phyloP scores from a whole-genome alignment of 345 rosid species.

The Ailanthus altissimus region DNA sequence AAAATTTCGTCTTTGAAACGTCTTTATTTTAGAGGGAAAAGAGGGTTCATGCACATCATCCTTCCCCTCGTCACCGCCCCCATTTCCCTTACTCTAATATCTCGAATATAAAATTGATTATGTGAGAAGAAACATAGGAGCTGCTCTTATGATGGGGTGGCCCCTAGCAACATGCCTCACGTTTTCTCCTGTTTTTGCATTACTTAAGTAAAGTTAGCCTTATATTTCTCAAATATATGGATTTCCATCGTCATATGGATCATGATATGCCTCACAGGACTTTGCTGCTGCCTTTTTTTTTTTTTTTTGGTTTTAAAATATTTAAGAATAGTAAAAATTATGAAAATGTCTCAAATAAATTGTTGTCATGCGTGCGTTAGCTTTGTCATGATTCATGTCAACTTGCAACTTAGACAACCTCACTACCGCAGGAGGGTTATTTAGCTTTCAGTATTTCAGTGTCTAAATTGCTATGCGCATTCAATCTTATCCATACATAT shows the following conservation, averaged over 20 bases:
- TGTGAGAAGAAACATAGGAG: background rate
- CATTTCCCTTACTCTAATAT: slow-evolving; percentile 11
- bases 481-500: no score
- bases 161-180: slow-evolving; percentile 1
- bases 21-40: background rate
- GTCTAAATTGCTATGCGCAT: no score
- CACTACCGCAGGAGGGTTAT: no score
- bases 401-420: no score
- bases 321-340: background rate
- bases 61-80: slow-evolving; percentile 34
- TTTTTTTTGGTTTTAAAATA: background rate
- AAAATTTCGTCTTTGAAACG: slow-evolving; percentile 12
- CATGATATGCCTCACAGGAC: background rate
- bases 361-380: no score
- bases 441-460: no score
- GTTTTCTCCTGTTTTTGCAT: background rate
- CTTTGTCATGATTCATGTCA: no score
- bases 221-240: background rate
- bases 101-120: slow-evolving; percentile 12
- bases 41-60: slow-evolving; percentile 31
- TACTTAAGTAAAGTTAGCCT: background rate
- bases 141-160: background rate
- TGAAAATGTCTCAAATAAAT: no score
- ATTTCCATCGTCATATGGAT: background rate
- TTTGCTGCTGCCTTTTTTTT: background rate